Conservation (phyloP, 768 basidiomycete species). For the Hemileccinum rubropunctum region DNA sequence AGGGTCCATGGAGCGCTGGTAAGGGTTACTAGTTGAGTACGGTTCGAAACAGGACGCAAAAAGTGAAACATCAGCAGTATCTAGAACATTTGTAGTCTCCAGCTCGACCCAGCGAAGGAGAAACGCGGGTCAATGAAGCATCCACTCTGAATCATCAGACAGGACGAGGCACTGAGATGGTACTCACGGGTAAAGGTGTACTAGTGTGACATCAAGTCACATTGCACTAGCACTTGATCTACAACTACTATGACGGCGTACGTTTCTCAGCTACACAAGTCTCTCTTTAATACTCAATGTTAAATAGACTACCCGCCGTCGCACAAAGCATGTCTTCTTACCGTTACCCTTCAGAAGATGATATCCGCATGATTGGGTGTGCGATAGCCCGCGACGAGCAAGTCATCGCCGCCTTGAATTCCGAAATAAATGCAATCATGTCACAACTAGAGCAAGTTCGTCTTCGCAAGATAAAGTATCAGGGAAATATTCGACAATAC, state of each 20-base stretch:
- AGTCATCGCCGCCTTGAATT: conserved; percentile 40
- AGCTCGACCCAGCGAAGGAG: conserved; percentile 54
- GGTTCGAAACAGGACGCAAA: conserved; percentile 15
- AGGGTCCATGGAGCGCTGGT: conserved; percentile 61
- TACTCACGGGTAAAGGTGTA: conserved; percentile 19
- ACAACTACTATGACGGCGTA: conserved; percentile 3
- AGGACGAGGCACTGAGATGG: conserved; percentile 1
- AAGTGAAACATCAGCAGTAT: conserved; percentile 80
- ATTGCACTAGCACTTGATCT: not conserved
- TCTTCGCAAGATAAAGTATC: conserved; percentile 40
- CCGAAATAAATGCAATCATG: conserved; percentile 41
- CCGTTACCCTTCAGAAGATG: conserved; percentile 19
- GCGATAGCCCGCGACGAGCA: conserved; percentile 38
- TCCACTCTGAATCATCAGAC: conserved; percentile 93
- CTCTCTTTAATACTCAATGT: conserved; percentile 1
- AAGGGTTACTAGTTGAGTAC: conserved; percentile 10
- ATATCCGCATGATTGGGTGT: conserved; percentile 13
- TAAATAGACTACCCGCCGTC: conserved; percentile 8
- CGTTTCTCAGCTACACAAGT: not conserved
- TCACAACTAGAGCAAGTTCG: conserved; percentile 41
- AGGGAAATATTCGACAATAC: conserved; percentile 41
- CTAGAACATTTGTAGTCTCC: conserved; percentile 84
- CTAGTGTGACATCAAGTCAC: conserved; percentile 19
- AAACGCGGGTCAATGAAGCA: conserved; percentile 67
- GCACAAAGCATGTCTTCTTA: conserved; percentile 16